Conservation (phyloP, 441 rosid species). For the Pelargonium cotyledonis region DNA sequence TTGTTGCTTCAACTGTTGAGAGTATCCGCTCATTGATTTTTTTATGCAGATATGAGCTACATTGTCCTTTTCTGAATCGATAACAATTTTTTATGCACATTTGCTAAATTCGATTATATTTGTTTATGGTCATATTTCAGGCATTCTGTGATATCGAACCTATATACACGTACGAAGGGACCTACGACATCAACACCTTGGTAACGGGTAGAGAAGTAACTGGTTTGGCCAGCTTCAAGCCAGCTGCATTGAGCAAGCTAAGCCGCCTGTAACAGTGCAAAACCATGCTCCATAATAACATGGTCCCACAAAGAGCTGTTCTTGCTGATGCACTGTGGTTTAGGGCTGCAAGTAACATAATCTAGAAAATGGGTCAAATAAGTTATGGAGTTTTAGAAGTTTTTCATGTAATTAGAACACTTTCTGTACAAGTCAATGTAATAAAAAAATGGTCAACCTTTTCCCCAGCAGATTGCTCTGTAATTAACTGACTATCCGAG, state of each 20-base stretch:
- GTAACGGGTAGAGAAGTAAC: constrained; percentile 82
- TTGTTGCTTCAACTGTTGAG: neutral
- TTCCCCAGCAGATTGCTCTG: too few relatives aligned
- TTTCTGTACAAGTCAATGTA: too few relatives aligned
- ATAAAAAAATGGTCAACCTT: too few relatives aligned
- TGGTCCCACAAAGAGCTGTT: neutral
- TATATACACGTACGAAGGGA: constrained; percentile 84
- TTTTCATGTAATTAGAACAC: too few relatives aligned
- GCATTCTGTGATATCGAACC: constrained; percentile 98
- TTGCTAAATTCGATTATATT: neutral
- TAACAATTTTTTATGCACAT: neutral
- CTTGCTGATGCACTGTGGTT: neutral
- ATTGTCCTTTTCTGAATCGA: neutral
- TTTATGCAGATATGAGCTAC: neutral
- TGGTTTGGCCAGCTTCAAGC: constrained; percentile 80
- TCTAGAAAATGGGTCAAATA: neutral
- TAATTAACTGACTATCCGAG: too few relatives aligned
- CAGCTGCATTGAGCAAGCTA: constrained; percentile 29
- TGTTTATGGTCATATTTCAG: constrained; percentile 34
- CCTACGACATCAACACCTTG: constrained; percentile 80
- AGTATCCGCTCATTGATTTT: neutral
- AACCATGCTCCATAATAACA: neutral
- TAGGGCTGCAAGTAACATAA: neutral
- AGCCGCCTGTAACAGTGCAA: constrained; percentile 55
- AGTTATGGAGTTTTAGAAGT: too few relatives aligned